Base-by-base conservation (phyloP, 2,329 filamentous ascomycete species). In the Xylariaceae sp. region DNA sequence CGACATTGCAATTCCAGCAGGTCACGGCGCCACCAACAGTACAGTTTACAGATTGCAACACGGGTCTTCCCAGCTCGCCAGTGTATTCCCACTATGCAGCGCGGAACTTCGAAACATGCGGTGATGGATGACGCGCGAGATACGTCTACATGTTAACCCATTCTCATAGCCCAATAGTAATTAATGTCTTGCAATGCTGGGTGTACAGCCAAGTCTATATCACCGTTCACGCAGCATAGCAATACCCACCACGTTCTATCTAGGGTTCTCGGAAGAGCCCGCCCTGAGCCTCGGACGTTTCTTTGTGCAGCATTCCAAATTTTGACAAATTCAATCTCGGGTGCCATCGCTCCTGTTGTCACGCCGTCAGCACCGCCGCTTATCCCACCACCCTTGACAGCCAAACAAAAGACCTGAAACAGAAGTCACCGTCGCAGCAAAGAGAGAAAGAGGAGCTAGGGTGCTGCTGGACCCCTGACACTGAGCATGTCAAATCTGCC, bases 241-340 rank as follows among this genome's bases (percentile, higher is more conserved):
- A 33, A 27, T 41, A 51, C 14, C 40, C 18, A 30, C 41, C 27
- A 36, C 41, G 22, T 31, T 18, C 42, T 47, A 35, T 19, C 19
- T 15, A 30, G 18, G n/a, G 17, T 19, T 19, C 27, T 5, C 14
- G n/a, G n/a, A n/a, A n/a, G n/a, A n/a, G n/a, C n/a, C n/a, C n/a
- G n/a, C 30, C 18, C 12, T 18, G 2, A 18, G 31, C 36, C 31
- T 36, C 22, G 42, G 11, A 38, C 38, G 11, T 2, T 14, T 18
- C 12, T 42, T 33, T 22, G 7, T 35, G 39, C 19, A 44, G 39
- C 40, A 54, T 58, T 56, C 55, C 53, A 58, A 56, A 56, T 58
- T 50, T 54, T 47, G 51, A 51, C 53, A 48, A 52, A 56, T 56
- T 43, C 48, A 49, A 52, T 51, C 48, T 49, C 43, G 38, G 44